phyloP scores from a whole-genome alignment of 2,329 filamentous ascomycete species.

The Harringtonia aguacate region DNA sequence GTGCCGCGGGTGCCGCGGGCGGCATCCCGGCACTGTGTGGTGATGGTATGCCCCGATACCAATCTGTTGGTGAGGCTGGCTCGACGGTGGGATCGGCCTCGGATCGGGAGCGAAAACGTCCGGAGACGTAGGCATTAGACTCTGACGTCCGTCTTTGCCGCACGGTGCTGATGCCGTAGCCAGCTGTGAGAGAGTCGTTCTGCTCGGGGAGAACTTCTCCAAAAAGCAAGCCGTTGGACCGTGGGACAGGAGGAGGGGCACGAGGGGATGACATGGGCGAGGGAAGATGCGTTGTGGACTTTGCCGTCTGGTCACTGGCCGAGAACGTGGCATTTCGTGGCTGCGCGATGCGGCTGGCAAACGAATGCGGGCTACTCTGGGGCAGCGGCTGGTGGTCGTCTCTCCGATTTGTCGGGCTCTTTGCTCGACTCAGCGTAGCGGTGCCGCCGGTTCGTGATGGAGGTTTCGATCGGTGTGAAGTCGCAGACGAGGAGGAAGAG shows the following conservation, averaged over 20 bases:
- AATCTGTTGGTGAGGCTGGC: constrained; percentile 55
- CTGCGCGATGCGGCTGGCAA: constrained; percentile 43
- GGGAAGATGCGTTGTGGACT: constrained; percentile 31
- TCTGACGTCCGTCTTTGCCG: constrained; percentile 58
- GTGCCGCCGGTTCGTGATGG: background rate
- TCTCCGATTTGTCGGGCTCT: background rate
- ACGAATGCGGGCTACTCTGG: constrained; percentile 10
- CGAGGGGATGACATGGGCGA: constrained; percentile 19
- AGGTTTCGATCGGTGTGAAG: background rate
- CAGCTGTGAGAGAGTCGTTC: constrained; percentile 38
- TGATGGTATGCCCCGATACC: constrained; percentile 37
- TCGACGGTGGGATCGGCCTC: constrained; percentile 45
- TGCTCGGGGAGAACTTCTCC: constrained; percentile 61
- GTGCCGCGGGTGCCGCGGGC: too few species aligned
- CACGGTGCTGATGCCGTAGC: constrained; percentile 45
- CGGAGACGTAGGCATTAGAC: constrained; percentile 49
- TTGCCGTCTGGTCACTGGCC: constrained; percentile 26
- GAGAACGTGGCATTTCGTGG: constrained; percentile 18
- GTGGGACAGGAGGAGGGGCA: constrained; percentile 23
- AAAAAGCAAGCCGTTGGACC: constrained; percentile 51
- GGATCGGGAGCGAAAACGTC: constrained; percentile 37
- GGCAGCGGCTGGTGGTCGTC: background rate
- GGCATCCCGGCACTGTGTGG: too few species aligned
- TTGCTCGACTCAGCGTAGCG: background rate
- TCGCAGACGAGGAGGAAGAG: constrained; percentile 10